Evolutionary conservation across 257 asterid species (phyloP), one percentile per base, ranked within the genome.

Genomic region (Verbena officinalis): DNA sequence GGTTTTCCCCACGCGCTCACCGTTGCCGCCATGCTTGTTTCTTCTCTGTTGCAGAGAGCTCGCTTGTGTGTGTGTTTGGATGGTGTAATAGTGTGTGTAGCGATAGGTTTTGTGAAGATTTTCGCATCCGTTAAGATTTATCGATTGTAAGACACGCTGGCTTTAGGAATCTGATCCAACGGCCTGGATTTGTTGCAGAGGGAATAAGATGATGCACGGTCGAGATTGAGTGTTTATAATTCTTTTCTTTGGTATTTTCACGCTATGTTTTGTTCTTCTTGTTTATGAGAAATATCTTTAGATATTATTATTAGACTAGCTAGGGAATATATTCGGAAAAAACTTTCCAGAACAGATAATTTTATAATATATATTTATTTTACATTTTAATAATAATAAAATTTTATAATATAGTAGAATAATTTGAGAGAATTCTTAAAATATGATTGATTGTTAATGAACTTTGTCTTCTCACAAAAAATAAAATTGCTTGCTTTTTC

Each of bases 1-100:
- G 95, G 93, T 64, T 87, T 87, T 0, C 62, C 44, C 93, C 93
- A 87, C 62, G 86, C 80, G 80, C 86, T 79, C 46, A 65, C 81
- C 10, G 86, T 83, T 48, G 86, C 85, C 84, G 90, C 90, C 96
- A 83, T 85, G 61, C 13, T 78, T 40, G 62, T 46, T 58, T 38
- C 23, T 30, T 22, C 13, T n/a, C 0, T 48, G 3, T 27, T 42
- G 17, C 38, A 12, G 7, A 42, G 9, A 13, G 5, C 5, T 24
- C 7, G 11, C 7, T 6, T 24, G 11, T 30, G 63, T 38, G 54
- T 40, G 52, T 42, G 2, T 43, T n/a, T 12, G 19, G 46, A 52
- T 13, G 62, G 62, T 70, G 56, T 36, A 8, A 39, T 12, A 54
- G n/a, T 58, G 73, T 13, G 66, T 36, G 59, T 21, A 54, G 5